Evolutionary conservation across 2,329 filamentous ascomycete species (phyloP).

Genomic region (Scedosporium minutisporum): DNA sequence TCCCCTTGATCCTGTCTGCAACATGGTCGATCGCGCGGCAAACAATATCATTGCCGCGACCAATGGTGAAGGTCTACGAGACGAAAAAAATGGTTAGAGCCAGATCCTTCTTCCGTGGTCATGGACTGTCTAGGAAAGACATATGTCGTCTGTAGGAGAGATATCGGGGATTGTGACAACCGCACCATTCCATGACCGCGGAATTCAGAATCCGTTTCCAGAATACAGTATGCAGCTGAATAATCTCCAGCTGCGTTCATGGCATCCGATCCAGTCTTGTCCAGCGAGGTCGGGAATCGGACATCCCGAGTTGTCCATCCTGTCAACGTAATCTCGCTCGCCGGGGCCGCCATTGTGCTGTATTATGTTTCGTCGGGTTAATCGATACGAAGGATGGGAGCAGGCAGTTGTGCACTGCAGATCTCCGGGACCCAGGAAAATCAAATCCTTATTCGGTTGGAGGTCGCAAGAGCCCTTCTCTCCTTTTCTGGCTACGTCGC

Average conservation of each 20-base stretch:
- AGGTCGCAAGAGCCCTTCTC: no score
- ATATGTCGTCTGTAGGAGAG: not conserved
- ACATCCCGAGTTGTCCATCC: slow-evolving; percentile 64
- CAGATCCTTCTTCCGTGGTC: no score
- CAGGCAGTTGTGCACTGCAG: no score
- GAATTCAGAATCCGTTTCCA: slow-evolving; percentile 65
- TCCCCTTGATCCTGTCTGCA: slow-evolving; percentile 64
- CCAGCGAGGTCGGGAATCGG: slow-evolving; percentile 81
- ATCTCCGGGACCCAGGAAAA: no score
- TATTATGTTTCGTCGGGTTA: not conserved
- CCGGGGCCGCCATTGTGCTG: slow-evolving; percentile 10
- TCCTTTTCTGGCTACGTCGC: no score
- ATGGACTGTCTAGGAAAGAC: not conserved
- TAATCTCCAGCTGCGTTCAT: slow-evolving; percentile 95
- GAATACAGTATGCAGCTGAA: slow-evolving; percentile 87
- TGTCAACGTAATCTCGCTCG: slow-evolving; percentile 56
- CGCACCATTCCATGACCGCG: slow-evolving; percentile 70
- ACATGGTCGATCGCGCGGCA: slow-evolving; percentile 75
- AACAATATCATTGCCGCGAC: slow-evolving; percentile 86
- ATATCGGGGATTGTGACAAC: not conserved
- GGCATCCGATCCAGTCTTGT: slow-evolving; percentile 92
- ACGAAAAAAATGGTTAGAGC: no score
- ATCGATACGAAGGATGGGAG: not conserved
- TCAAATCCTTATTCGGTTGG: no score
- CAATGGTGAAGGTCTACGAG: slow-evolving; percentile 64